phyloP scores from a whole-genome alignment of 1,284 basidiomycete genomes.

The Singerocomus inundabilis region DNA sequence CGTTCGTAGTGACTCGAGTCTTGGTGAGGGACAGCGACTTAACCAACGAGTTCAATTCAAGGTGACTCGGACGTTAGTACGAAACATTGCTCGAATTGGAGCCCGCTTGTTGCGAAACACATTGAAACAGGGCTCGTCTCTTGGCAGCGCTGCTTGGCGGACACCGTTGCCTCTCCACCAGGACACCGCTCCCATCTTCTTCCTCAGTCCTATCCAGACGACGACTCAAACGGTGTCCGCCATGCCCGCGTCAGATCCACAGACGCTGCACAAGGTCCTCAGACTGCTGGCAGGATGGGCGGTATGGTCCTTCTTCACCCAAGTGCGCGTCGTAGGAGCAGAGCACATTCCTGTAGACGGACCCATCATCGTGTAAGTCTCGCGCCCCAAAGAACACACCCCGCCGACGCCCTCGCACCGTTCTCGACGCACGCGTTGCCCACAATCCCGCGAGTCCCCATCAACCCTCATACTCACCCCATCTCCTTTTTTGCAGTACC shows the following conservation, averaged over 20 bases:
- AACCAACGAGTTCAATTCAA: conserved; percentile 1
- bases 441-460: not conserved
- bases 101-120: conserved; percentile 2
- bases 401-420: conserved; percentile 1
- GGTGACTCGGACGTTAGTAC: not conserved
- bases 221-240: conserved; percentile 1
- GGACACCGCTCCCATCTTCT: too few relatives aligned
- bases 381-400: not conserved
- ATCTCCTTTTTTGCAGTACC: conserved; percentile 47
- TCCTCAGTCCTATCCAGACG: conserved; percentile 10
- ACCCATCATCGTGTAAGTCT: conserved; percentile 82
- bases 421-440: conserved; percentile 1
- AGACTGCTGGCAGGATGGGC: conserved; percentile 71
- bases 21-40: not conserved
- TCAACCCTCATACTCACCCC: conserved; percentile 12
- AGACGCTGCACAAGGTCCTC: conserved; percentile 58
- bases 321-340: conserved; percentile 78
- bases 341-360: conserved; percentile 84
- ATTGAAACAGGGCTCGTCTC: not conserved
- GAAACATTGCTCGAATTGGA: conserved; percentile 12
- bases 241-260: conserved; percentile 37
- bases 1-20: not conserved
- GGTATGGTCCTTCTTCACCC: conserved; percentile 82
- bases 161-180: too few relatives aligned
- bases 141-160: not conserved